phyloP scores from a whole-genome alignment of 2,329 filamentous ascomycete species.

The Parastagonospora avenae region DNA sequence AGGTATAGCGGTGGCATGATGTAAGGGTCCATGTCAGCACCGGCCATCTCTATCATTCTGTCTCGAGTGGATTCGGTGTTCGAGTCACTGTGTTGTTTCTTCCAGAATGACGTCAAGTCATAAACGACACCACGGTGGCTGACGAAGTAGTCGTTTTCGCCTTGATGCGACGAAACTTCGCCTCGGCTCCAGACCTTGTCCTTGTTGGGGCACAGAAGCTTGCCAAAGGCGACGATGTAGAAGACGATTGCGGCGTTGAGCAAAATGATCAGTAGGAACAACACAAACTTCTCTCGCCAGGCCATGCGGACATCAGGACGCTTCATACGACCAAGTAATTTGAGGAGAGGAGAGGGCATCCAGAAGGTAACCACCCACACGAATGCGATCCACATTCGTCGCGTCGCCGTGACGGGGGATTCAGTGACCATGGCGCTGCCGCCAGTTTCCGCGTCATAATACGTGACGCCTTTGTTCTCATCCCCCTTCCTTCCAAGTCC shows the following conservation, averaged over 20 bases:
- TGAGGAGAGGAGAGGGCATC: conserved; percentile 85
- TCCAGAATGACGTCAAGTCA: conserved; percentile 89
- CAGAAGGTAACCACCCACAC: conserved; percentile 91
- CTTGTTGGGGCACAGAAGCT: conserved; percentile 84
- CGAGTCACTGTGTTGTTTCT: conserved; percentile 78
- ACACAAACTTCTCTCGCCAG: conserved; percentile 92
- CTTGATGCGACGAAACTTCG: conserved; percentile 73
- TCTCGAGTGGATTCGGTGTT: conserved; percentile 62
- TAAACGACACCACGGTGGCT: conserved; percentile 88
- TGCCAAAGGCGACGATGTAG: conserved; percentile 88
- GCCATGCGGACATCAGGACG: conserved; percentile 95
- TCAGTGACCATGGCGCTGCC: conserved; percentile 78
- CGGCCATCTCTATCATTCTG: conserved; percentile 78
- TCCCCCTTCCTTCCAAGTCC: conserved; percentile 88
- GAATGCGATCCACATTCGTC: conserved; percentile 78
- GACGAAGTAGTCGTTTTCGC: conserved; percentile 81
- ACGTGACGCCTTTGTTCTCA: conserved; percentile 52
- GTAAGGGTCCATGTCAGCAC: conserved; percentile 80
- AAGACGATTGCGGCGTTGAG: conserved; percentile 85
- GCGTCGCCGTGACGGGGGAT: conserved; percentile 64
- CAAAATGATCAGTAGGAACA: conserved; percentile 79
- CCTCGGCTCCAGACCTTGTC: conserved; percentile 83
- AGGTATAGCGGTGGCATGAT: conserved; percentile 78
- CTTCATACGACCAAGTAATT: conserved; percentile 91
- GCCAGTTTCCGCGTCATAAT: conserved; percentile 82